Evolutionary conservation across 352 stramenopile species (phyloP), one percentile per base, ranked within the genome.

Genomic region (Phytopythium ostracodes): DNA sequence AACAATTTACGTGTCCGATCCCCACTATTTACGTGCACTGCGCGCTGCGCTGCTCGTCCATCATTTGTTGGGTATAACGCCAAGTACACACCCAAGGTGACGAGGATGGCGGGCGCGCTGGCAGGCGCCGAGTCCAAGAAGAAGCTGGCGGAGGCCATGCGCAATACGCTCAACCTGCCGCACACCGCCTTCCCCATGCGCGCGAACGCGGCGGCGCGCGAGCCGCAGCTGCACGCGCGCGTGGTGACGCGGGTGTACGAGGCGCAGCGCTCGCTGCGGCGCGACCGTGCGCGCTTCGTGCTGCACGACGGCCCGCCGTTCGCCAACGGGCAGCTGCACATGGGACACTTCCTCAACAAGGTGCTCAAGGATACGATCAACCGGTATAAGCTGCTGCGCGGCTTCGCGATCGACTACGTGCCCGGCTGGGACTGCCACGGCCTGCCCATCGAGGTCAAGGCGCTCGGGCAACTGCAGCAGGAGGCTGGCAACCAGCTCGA

Each of bases 381-480:
- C 68, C 85, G 96, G 1, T 92, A 94, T 65, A 88, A 99, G 66
- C 75, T 99, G 52, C 76, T 99, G 57, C 91, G 91, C 61, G 97
- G 97, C 9, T 91, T 94, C 54, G 79, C 96, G 64, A 88, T 99
- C 25, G 76, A 92, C 53, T 99, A 98, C 75, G 82, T 99, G 29
- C 97, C 97, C 2, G 97, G 98, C 46, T 99, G 97, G 98, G 98
- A 99, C 84, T 99, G 96, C 76, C 98, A 99, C 70, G 98, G 97
- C 17, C 77, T 99, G 50, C 98, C 98, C 25, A 99, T 99, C 65
- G 97, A 99, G 79, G 85, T 99, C 66, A 99, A 99, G 76, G 97
- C 98, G 15, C 70, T 99, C 20, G 90, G 98, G 65, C 84, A 73
- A 47, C 89, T 99, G 71, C 96, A 97, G 67, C 67, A 78, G 0